Base-by-base conservation (phyloP, 148 eudicot species). In the Nyssa sinensis region DNA sequence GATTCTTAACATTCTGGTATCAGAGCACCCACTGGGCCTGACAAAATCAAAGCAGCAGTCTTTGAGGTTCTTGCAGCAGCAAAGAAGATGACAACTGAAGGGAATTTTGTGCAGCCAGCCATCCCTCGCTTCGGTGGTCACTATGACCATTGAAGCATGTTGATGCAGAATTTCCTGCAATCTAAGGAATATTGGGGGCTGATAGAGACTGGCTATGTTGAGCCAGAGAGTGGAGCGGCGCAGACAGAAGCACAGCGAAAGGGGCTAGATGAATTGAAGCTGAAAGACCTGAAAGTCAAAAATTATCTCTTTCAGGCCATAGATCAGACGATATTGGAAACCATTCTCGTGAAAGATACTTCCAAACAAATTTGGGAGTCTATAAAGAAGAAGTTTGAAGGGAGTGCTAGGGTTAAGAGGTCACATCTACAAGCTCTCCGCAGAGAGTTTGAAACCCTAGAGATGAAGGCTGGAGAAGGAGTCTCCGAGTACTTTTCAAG, bases 111-210 rank as follows among this genome's bases (percentile, higher is more conserved):
- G 61, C 61, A 57, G 27, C 61, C 61, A 57, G 27, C 25, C 24
- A 57, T 57, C 27, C 61, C 61, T 57, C 27, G 61, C 61, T 57
- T 57, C 8, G 61, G 21, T 57, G 61, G 61, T 57, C 61, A 57
- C 27, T 57, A 21, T 57, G 27, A 37, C 8, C 41, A 37, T 37
- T 37, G 41, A 8, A 37, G 41, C 41, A 37, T 37, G 41, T 37
- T 37, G 41, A 37, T 37, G 41, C 5, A 37, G 41, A 37, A 37
- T 37, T 37, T 37, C 8, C 41, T 37, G 41, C 41, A 37, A 37
- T 37, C 41, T 8, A 37, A 37, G 41, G 8, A 37, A 8, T 37
- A 37, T 37, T 37, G 41, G 41, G 41, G 5, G 5, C 4, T 37
- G 5, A 8, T 37, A 8, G 8, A 37, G 8, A 37, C 41, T 37